Base-by-base conservation (phyloP, 176 grass and related monocot species). In the Cocos nucifera region DNA sequence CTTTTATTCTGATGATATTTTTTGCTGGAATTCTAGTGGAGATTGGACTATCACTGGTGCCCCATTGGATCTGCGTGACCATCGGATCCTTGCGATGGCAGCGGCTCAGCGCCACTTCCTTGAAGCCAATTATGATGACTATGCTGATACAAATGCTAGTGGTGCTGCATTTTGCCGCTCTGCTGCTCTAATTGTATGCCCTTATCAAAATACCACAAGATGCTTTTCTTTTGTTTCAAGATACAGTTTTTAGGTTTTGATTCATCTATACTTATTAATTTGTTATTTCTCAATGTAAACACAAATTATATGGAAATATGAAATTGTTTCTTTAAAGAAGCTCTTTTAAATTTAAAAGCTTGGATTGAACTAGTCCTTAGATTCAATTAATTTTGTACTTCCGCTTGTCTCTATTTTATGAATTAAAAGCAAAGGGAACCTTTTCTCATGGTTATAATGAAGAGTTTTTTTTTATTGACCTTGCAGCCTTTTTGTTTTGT, bases 71-170 rank as follows among this genome's bases (percentile, higher is more conserved):
- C 78, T 83, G 76, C 75, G 59, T 79, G 82, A 80, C 66, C 83
- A 70, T 69, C 87, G 83, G 69, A 71, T 88, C 69, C 78, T 97
- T 67, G 78, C 87, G 52, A 64, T 90, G 51, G 77, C 83, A 17
- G 51, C 77, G 49, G 59, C 78, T 19, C 83, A 91, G 24, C 78
- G 77, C 75, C 87, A 88, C 66, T 63, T 97, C 17, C 71, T 97
- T 71, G 92, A 87, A 79, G 73, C 83, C 65, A 87, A 97, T 65
- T 88, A 97, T 73, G 83, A 93, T 69, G 92, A 90, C 63, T 86
- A 97, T 77, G 89, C 84, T 75, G 74, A 66, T 32, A 84, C 75
- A 15, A 91, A 97, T 71, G 82, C 71, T 17, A 78, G 78, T 64
- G 78, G 77, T 62, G 73, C 83, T 75, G 84, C 81, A 30, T 90